Conservation (phyloP, 2,329 filamentous ascomycete genomes). For the Venturia asperata region DNA sequence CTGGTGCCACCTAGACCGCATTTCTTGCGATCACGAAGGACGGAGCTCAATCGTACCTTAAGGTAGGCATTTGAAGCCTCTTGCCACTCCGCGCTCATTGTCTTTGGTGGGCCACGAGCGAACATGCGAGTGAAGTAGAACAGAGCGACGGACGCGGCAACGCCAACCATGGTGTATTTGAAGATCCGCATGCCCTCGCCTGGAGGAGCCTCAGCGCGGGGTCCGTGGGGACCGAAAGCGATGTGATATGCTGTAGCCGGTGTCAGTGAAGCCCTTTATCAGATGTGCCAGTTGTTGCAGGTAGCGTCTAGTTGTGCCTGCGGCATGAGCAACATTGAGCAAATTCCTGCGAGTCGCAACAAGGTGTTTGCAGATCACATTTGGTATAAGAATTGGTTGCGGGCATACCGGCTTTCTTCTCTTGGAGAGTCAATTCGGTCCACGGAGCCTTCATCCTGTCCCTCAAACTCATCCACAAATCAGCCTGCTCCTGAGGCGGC, state of each 20-base stretch:
- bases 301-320: slow-evolving; percentile 19
- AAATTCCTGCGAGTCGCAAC: slow-evolving; percentile 12
- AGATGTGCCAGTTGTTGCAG: slow-evolving; percentile 21
- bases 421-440: slow-evolving; percentile 87
- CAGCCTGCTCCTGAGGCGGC: slow-evolving; percentile 97
- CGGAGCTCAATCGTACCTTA: slow-evolving; percentile 54
- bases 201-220: slow-evolving; percentile 73
- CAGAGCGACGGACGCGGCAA: slow-evolving; percentile 56
- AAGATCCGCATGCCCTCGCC: slow-evolving; percentile 77
- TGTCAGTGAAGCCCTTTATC: slow-evolving; percentile 24
- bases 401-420: slow-evolving; percentile 97
- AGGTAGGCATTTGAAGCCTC: slow-evolving; percentile 91
- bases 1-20: neutral
- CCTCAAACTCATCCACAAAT: slow-evolving; percentile 96
- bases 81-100: slow-evolving; percentile 97
- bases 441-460: slow-evolving; percentile 99
- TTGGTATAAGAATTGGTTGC: slow-evolving; percentile 14
- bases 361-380: slow-evolving; percentile 9
- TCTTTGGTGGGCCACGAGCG: slow-evolving; percentile 65
- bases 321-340: slow-evolving; percentile 18
- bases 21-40: neutral
- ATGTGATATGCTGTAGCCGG: slow-evolving; percentile 86
- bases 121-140: slow-evolving; percentile 67
- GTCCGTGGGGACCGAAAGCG: slow-evolving; percentile 93
- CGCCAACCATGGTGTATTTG: slow-evolving; percentile 61